phyloP scores from a whole-genome alignment of 2,329 filamentous ascomycete genomes.

The Aspergillus novofumigatus region DNA sequence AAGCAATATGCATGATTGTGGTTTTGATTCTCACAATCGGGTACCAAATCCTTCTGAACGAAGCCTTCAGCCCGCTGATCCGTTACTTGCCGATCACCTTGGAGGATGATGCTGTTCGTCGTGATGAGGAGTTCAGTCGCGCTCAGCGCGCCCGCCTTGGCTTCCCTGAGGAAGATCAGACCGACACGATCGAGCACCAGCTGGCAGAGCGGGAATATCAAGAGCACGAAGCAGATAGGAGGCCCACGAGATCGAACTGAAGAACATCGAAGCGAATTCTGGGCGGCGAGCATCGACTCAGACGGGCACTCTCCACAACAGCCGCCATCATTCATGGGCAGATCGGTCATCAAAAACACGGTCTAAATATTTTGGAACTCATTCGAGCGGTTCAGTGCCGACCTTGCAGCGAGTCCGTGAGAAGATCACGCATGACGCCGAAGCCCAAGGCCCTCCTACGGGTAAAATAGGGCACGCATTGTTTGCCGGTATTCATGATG shows the following conservation, averaged over 20 bases:
- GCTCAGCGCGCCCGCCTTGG: conserved; percentile 70
- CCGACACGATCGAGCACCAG: conserved; percentile 43
- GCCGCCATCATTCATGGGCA: conserved; percentile 39
- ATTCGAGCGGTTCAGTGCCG: conserved; percentile 30
- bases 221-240: conserved; percentile 34
- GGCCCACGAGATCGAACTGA: conserved; percentile 49
- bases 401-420: conserved; percentile 32
- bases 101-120: conserved; percentile 88
- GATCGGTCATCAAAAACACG: conserved; percentile 38
- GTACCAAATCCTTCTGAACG: conserved; percentile 78
- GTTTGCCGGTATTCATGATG: conserved; percentile 83
- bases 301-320: conserved; percentile 23
- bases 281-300: conserved; percentile 14
- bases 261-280: conserved; percentile 30
- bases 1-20: conserved; percentile 82
- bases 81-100: conserved; percentile 90
- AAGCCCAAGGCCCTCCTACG: conserved; percentile 60
- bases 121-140: conserved; percentile 82
- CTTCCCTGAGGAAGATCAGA: conserved; percentile 44
- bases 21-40: conserved; percentile 64
- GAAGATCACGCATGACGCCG: conserved; percentile 53
- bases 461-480: conserved; percentile 68
- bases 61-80: conserved; percentile 78
- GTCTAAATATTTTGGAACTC: conserved; percentile 37
- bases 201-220: conserved; percentile 43